These are phyloP conservation scores for Phallus indusiatus DNA, from an alignment of 768 basidiomycete genomes.

Conservation along the genomic window DNA sequence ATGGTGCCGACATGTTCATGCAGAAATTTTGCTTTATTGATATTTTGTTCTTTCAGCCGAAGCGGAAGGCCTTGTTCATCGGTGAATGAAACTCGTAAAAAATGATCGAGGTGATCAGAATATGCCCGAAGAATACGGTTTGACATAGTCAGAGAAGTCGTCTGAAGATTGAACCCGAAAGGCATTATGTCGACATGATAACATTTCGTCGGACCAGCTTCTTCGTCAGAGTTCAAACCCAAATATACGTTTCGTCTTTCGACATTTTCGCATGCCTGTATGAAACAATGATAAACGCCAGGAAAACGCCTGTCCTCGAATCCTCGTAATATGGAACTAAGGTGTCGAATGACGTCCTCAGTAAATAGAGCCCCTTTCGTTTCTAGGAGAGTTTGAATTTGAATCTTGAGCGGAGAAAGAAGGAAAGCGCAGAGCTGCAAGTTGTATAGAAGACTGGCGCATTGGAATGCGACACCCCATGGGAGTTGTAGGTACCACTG, in stretches of 20 bases:
- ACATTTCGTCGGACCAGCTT: slow-evolving; percentile 29
- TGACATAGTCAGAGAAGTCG: slow-evolving; percentile 48
- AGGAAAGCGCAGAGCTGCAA: slow-evolving; percentile 41
- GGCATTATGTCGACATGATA: slow-evolving; percentile 45
- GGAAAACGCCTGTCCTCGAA: not conserved
- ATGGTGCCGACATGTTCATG: slow-evolving; percentile 36
- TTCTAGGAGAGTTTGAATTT: slow-evolving; percentile 23
- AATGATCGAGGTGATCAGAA: slow-evolving; percentile 37
- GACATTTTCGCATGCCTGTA: not conserved
- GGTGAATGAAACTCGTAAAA: slow-evolving; percentile 53
- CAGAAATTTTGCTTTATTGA: slow-evolving; percentile 44
- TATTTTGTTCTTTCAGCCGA: slow-evolving; percentile 41
- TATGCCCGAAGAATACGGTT: slow-evolving; percentile 55
- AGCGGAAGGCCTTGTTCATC: slow-evolving; percentile 48
- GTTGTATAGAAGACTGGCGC: slow-evolving; percentile 33
- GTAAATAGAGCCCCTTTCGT: slow-evolving; percentile 28
- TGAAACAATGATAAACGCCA: slow-evolving; percentile 1
- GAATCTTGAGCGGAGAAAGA: slow-evolving; percentile 32
- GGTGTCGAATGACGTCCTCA: slow-evolving; percentile 30
- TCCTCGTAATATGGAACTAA: slow-evolving; percentile 21
- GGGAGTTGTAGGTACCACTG: slow-evolving; percentile 27
- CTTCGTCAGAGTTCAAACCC: slow-evolving; percentile 15
- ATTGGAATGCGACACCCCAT: slow-evolving; percentile 53
- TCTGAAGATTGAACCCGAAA: slow-evolving; percentile 40
- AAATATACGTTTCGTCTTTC: not conserved